Base-by-base conservation (phyloP, 2,329 filamentous ascomycete species). In the Ascocoryne sarcoides region DNA sequence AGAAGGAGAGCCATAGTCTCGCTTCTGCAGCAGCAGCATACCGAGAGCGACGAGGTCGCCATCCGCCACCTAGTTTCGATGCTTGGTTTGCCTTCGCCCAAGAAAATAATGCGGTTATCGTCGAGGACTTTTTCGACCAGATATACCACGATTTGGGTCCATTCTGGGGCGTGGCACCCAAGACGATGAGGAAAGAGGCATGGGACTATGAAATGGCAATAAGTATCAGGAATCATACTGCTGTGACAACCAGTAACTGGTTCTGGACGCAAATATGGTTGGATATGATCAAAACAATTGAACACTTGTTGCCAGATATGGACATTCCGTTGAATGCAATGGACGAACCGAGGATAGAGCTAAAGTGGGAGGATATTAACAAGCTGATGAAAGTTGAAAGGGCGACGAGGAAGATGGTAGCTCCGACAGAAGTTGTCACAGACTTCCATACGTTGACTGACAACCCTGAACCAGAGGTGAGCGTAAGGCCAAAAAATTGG, bases 261-360 rank as follows among this genome's bases (percentile, higher is more conserved):
- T 58, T 58, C 39, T 61, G 66, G 49, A 62, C 63, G 2, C 57
- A 65, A 21, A 65, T 64, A 2, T 62, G 68, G 52, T 49, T 54
- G 32, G 54, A 58, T 32, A 45, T 63, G 47, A 55, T 58, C 2
- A 26, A 51, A 36, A 61, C 31, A 49, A 71, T 77, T 31, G 68
- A 71, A 32, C 55, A 66, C 10, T 60, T 69, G 34, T 56, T 82
- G 15, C 78, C 78, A 2, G 76, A 82, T 49, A 71, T 82, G 55
- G 76, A 82, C 53, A 77, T 82, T 62, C 69, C 76, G 9, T 70
- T 81, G 60, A 82, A 82, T 56, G 67, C 70, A 36, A 70, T 79
- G 65, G 77, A 82, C 54, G 76, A 82, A 56, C 69, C 77, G 10
- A 65, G 78, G n/a, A 60, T 82, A 14, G 60, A 80, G 20, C 71